Conservation (phyloP, 768 basidiomycete species). For the Rhodotorula taiwanensis region DNA sequence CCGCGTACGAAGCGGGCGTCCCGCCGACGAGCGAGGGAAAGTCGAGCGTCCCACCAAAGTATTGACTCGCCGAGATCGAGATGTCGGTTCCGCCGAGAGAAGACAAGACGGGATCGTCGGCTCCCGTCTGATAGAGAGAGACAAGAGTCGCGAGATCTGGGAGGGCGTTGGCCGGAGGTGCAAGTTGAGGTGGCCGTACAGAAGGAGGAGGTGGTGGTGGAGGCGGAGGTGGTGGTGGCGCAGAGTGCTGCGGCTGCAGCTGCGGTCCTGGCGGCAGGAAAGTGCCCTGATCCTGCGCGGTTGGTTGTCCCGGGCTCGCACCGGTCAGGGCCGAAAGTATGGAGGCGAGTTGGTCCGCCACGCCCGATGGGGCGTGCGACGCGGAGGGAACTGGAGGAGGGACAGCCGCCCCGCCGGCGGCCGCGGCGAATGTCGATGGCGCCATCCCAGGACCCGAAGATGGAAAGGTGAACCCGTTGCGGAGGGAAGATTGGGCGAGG, state of each 20-base stretch:
- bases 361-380: too few relatives aligned
- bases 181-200: neutral
- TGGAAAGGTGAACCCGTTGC: too few relatives aligned
- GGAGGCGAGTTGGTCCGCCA: too few relatives aligned
- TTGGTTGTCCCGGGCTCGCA: too few relatives aligned
- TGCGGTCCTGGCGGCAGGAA: too few relatives aligned
- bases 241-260: neutral
- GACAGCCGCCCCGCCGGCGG: too few relatives aligned
- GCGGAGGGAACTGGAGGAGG: too few relatives aligned
- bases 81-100: conserved; percentile 6
- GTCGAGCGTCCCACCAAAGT: conserved; percentile 23
- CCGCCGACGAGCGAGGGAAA: neutral
- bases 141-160: conserved; percentile 17
- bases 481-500: neutral
- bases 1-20: too few relatives aligned
- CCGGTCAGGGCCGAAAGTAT: too few relatives aligned
- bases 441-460: too few relatives aligned
- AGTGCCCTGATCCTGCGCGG: too few relatives aligned
- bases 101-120: neutral
- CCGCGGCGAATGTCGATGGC: too few relatives aligned
- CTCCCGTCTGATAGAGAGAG: conserved; percentile 5
- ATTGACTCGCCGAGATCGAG: conserved; percentile 13
- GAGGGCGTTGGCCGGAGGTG: neutral
- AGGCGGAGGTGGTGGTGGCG: conserved; percentile 1
- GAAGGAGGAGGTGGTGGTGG: neutral